Base-by-base conservation (phyloP, 306 rosid genomes). In the Ammopiptanthus mongolicus region DNA sequence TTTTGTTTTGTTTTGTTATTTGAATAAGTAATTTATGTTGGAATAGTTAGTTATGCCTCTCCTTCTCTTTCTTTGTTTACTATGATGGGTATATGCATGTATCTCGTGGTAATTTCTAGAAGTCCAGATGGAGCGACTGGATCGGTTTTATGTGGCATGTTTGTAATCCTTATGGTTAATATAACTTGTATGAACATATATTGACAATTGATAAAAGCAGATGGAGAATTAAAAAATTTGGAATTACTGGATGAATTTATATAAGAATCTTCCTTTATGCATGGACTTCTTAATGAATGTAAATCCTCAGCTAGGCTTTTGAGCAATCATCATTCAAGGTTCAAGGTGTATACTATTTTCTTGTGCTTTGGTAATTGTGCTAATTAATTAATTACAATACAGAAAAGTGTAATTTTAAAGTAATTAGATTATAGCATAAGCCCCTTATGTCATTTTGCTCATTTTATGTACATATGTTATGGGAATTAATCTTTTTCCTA, bases 41-140 rank as follows among this genome's bases (percentile, higher is more conserved):
- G 25, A 78, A 67, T 17, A 52, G 33, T 52, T 60, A 58, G n/a
- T 34, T 22, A 61, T 69, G 28, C 62, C 81, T 52, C 52, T 46
- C 21, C 66, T n/a, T 42, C 74, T 14, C 28, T 42, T 52, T 65
- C 33, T 21, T 28, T 21, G 22, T 22, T 34, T 46, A 1, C 48
- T 61, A 39, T 31, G 18, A 37, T 36, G 36, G 42, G 28, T 22
- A 13, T 37, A 59, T 69, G 11, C 7, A 52, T 60, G 25, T 44
- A 69, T 71, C 52, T 71, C 50, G 65, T 74, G 74, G 76, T 69
- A 50, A 42, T 22, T 28, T 15, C 72, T 74, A n/a, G 52, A 68
- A 21, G 61, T 67, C 23, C 34, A 67, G 22, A 62, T 14, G 8
- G 28, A 57, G 17, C 47, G 48, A 74, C 44, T 58, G 51, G 29